A percentile compares a stretch with the other conserved stretches of the same genome.
These are phyloP conservation scores for Russula earlei DNA, from an alignment of 768 basidiomycete species.

Conservation along the genomic window DNA sequence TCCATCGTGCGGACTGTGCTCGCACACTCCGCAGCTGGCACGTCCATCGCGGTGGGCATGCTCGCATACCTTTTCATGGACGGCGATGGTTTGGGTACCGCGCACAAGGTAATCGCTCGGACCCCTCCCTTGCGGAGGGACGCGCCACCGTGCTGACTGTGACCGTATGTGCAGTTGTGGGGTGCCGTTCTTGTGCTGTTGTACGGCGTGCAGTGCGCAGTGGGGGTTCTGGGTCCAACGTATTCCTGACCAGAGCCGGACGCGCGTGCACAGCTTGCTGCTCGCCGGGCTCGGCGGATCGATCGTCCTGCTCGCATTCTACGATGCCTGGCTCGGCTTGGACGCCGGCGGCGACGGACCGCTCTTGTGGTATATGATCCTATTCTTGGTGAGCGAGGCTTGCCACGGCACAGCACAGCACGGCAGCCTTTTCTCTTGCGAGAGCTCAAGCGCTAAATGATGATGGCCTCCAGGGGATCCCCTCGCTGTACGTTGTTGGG, in stretches of 20 bases:
- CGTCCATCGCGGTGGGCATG: neutral
- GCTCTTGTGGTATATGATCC: neutral
- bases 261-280: neutral
- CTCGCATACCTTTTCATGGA: constrained; percentile 10
- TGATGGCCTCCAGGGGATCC: neutral
- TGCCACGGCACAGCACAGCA: too few relatives aligned
- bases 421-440: too few relatives aligned
- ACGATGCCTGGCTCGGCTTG: constrained; percentile 8
- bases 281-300: neutral
- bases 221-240: neutral
- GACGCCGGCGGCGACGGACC: neutral
- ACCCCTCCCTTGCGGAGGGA: neutral
- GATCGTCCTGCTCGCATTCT: constrained; percentile 3
- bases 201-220: constrained; percentile 2
- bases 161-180: neutral
- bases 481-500: constrained; percentile 1
- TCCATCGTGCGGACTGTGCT: neutral
- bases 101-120: constrained; percentile 3
- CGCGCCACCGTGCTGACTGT: neutral
- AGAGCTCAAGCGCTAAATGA: neutral
- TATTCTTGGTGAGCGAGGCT: neutral
- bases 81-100: neutral
- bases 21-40: neutral
- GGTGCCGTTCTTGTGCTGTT: neutral
- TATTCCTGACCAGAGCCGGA: neutral